Conservation (phyloP, 208 protist species). For the Trypanosoma cruzi region DNA sequence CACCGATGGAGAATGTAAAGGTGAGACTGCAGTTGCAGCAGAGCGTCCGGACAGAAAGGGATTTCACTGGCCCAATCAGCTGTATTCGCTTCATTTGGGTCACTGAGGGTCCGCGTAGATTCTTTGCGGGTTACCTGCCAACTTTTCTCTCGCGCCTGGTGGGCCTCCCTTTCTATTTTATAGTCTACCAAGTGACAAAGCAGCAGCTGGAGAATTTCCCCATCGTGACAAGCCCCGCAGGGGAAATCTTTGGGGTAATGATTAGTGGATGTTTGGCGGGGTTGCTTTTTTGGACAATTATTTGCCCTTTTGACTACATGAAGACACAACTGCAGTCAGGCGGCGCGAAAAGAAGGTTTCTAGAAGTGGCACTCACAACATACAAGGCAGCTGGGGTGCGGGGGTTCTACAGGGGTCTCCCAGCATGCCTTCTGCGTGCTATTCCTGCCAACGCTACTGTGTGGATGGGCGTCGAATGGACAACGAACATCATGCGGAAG, state of each 20-base stretch:
- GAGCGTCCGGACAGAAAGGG: constrained; percentile 31
- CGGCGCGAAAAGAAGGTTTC: constrained; percentile 30
- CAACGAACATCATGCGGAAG: constrained; percentile 40
- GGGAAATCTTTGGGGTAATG: constrained; percentile 50
- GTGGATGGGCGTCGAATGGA: constrained; percentile 68
- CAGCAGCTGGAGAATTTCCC: constrained; percentile 12
- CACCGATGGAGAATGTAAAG: constrained; percentile 72
- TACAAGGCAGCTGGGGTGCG: constrained; percentile 43
- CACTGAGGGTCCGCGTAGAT: constrained; percentile 37
- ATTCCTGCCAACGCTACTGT: constrained; percentile 72
- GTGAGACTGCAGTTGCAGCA: constrained; percentile 65
- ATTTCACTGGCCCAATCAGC: constrained; percentile 39
- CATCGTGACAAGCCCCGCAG: constrained; percentile 14
- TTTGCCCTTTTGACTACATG: constrained; percentile 75
- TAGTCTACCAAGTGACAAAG: constrained; percentile 44
- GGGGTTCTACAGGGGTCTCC: constrained; percentile 67
- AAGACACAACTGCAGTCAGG: constrained; percentile 72
- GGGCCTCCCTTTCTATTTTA: constrained; percentile 78
- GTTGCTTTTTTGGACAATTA: constrained; percentile 66
- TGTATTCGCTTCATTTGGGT: constrained; percentile 45
- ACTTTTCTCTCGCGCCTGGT: constrained; percentile 58
- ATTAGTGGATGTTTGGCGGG: constrained; percentile 55
- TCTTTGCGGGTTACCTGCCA: constrained; percentile 62
- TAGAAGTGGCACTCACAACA: constrained; percentile 33
- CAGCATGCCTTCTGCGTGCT: constrained; percentile 61